Conservation (phyloP, 192 early-diverging fungal genomes). For the Umbelopsis isabellina region DNA sequence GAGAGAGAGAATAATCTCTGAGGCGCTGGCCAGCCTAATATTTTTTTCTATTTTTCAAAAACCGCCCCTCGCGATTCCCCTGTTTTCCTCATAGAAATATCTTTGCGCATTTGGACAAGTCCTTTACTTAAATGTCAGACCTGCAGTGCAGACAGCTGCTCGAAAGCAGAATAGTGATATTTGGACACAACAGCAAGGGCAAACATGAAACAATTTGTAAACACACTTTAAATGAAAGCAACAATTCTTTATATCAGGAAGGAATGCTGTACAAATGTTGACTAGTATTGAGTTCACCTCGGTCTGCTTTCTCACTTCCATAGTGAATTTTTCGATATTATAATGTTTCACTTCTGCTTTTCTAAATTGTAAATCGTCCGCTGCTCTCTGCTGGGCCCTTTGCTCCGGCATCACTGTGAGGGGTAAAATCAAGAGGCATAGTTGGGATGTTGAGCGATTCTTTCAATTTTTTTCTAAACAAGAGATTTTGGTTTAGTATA, state of each 20-base stretch:
- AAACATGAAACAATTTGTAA: background rate
- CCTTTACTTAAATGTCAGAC: too few relatives aligned
- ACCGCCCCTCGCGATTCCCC: too few relatives aligned
- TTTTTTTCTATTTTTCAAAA: too few relatives aligned
- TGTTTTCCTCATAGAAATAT: too few relatives aligned
- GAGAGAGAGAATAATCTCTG: too few relatives aligned
- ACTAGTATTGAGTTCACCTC: background rate
- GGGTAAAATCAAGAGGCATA: slow-evolving; percentile 56
- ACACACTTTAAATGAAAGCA: background rate
- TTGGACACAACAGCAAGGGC: too few relatives aligned
- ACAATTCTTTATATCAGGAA: slow-evolving; percentile 20
- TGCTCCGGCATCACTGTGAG: slow-evolving; percentile 52
- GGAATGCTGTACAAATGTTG: slow-evolving; percentile 16
- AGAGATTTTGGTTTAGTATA: background rate
- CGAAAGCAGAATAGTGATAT: too few relatives aligned
- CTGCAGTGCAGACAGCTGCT: too few relatives aligned
- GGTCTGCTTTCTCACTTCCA: background rate
- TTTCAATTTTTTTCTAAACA: slow-evolving; percentile 58
- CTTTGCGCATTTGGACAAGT: too few relatives aligned
- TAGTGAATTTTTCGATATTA: background rate
- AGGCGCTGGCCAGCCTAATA: too few relatives aligned
- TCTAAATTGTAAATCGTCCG: slow-evolving; percentile 15
- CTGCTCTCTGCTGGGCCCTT: background rate
- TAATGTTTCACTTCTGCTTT: background rate
- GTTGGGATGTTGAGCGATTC: slow-evolving; percentile 47